phyloP scores from a whole-genome alignment of 139 green algal genomes.

The Chlamydomonas sphaeroides region DNA sequence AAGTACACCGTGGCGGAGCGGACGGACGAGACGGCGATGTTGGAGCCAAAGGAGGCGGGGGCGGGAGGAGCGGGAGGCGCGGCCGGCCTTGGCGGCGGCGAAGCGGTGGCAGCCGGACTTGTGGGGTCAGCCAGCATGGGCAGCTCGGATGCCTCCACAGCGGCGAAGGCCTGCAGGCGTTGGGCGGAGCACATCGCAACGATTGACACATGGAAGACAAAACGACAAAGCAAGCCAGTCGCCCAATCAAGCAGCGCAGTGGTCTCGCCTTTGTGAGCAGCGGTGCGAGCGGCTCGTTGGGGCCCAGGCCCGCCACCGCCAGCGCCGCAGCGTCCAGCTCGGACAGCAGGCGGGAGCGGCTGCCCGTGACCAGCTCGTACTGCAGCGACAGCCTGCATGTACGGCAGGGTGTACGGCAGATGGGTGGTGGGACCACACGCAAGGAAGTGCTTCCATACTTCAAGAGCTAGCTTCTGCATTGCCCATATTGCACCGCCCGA shows the following conservation, averaged over 20 bases:
- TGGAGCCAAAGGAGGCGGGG: background rate
- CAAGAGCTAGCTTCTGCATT: too few relatives aligned
- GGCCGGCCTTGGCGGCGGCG: background rate
- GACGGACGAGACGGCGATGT: background rate
- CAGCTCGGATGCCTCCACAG: background rate
- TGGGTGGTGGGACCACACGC: background rate
- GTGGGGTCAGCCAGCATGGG: background rate
- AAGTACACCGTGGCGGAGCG: background rate
- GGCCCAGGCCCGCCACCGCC: background rate
- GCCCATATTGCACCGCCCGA: too few relatives aligned
- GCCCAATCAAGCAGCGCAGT: too few relatives aligned
- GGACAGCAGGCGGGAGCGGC: background rate
- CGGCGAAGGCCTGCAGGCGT: conserved; percentile 2
- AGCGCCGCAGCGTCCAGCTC: background rate
- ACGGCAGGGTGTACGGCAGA: background rate
- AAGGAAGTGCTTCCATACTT: background rate
- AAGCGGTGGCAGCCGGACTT: background rate
- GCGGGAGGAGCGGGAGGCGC: background rate
- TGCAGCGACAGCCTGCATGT: conserved; percentile 7
- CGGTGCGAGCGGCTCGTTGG: background rate
- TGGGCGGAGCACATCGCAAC: too few relatives aligned
- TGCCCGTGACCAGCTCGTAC: background rate
- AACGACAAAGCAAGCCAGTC: background rate
- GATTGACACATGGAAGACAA: background rate
- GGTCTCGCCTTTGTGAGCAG: background rate